These are phyloP conservation scores for Abortiporus biennis DNA, from an alignment of 1,284 basidiomycete species.

Conservation along the genomic window DNA sequence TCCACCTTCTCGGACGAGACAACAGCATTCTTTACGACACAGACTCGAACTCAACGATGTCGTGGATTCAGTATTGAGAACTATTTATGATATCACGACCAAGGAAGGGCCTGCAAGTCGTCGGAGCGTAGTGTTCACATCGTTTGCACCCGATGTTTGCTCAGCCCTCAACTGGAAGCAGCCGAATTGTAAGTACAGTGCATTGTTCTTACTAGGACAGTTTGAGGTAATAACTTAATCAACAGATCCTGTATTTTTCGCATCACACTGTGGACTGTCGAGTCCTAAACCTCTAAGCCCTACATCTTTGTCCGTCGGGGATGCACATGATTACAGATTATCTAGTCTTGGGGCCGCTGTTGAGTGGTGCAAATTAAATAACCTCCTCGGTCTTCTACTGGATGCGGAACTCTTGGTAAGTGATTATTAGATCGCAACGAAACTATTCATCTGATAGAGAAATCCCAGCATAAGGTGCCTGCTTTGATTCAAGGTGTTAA, in stretches of 20 bases:
- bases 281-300: constrained; percentile 30
- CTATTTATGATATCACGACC: constrained; percentile 67
- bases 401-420: constrained; percentile 84
- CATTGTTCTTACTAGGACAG: neutral
- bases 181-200: constrained; percentile 76
- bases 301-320: constrained; percentile 38
- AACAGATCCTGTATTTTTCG: constrained; percentile 93
- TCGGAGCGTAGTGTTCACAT: constrained; percentile 81
- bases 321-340: constrained; percentile 47
- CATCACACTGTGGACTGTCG: constrained; percentile 77
- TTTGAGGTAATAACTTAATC: constrained; percentile 3
- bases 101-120: constrained; percentile 44
- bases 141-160: constrained; percentile 85
- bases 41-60: constrained; percentile 71
- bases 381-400: constrained; percentile 88
- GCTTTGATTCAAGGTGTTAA: constrained; percentile 82
- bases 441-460: neutral
- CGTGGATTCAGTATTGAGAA: constrained; percentile 78
- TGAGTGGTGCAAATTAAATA: constrained; percentile 92
- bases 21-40: constrained; percentile 40
- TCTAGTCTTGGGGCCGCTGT: constrained; percentile 86
- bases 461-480: constrained; percentile 56
- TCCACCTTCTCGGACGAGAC: constrained; percentile 39
- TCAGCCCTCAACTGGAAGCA: constrained; percentile 98
- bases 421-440: constrained; percentile 9